A percentile compares a stretch with the other conserved stretches of the same genome.
These are phyloP conservation scores for Voacanga thouarsii DNA, from an alignment of 257 asterid genomes.

Conservation along the genomic window DNA sequence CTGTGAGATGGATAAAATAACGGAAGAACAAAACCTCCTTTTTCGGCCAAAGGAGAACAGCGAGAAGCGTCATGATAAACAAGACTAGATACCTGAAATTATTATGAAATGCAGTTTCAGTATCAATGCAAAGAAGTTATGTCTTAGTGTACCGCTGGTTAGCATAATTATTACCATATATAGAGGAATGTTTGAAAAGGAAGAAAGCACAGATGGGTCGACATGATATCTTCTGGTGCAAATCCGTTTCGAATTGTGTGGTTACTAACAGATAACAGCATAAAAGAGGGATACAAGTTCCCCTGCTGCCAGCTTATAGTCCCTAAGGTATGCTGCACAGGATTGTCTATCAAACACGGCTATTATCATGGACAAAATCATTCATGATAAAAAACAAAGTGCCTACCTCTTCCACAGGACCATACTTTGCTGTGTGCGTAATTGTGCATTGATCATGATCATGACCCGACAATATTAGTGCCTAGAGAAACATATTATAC, in stretches of 20 bases:
- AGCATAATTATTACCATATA: constrained; percentile 51
- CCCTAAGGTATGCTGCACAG: constrained; percentile 89
- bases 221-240: constrained; percentile 36
- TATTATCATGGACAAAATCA: constrained; percentile 9
- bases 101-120: constrained; percentile 16
- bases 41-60: constrained; percentile 64
- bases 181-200: constrained; percentile 77
- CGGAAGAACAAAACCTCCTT: constrained; percentile 45
- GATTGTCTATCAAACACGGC: constrained; percentile 29
- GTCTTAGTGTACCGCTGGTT: not conserved
- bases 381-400: not conserved
- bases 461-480: constrained; percentile 82
- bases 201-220: constrained; percentile 79
- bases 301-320: constrained; percentile 99
- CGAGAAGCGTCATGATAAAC: constrained; percentile 58
- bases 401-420: constrained; percentile 68
- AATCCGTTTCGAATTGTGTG: constrained; percentile 31
- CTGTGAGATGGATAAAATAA: constrained; percentile 38
- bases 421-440: constrained; percentile 50
- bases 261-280: constrained; percentile 77
- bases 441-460: constrained; percentile 97
- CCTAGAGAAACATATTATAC: constrained; percentile 41
- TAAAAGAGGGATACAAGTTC: constrained; percentile 83
- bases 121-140: not conserved
- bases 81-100: constrained; percentile 72